Conservation (phyloP, 1,284 basidiomycete genomes). For the Anthracocystis setariae region DNA sequence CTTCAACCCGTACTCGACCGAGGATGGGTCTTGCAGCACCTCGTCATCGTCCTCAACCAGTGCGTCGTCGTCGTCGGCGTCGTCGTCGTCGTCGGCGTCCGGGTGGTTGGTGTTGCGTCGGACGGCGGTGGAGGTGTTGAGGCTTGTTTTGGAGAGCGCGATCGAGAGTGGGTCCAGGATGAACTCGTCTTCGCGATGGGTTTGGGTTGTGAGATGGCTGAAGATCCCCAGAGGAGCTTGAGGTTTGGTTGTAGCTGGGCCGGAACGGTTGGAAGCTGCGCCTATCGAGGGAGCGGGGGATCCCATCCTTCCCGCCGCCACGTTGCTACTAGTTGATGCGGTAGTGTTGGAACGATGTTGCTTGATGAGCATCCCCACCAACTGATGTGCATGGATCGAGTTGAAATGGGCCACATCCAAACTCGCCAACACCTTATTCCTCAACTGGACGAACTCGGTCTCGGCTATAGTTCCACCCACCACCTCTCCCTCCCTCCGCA, state of each 20-base stretch:
- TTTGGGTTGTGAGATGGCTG: slow-evolving; percentile 11
- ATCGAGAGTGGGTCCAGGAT: slow-evolving; percentile 43
- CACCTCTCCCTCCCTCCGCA: slow-evolving; percentile 5
- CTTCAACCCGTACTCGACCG: slow-evolving; percentile 14
- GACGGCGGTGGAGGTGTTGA: slow-evolving; percentile 14
- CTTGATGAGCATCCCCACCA: slow-evolving; percentile 56
- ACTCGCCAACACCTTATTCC: slow-evolving; percentile 44
- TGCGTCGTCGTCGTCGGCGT: slow-evolving; percentile 15
- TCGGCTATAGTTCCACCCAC: slow-evolving; percentile 52
- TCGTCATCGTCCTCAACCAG: too few species aligned
- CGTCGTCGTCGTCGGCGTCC: slow-evolving; percentile 11
- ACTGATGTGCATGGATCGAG: slow-evolving; percentile 56
- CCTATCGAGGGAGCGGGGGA: slow-evolving; percentile 30
- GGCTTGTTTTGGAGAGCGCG: slow-evolving; percentile 22
- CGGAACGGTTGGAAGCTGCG: slow-evolving; percentile 20
- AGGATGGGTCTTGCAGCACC: slow-evolving; percentile 22
- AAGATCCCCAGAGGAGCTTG: slow-evolving; percentile 35
- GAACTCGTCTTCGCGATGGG: slow-evolving; percentile 34
- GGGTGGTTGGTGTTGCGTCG: slow-evolving; percentile 1
- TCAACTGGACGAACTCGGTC: slow-evolving; percentile 48
- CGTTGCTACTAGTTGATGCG: background rate
- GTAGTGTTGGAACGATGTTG: slow-evolving; percentile 16
- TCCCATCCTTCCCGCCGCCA: slow-evolving; percentile 20
- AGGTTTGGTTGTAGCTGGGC: background rate
- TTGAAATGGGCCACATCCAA: slow-evolving; percentile 56